Percentiles rank a stretch among this genome's conserved stretches.
Evolutionary conservation across 805 yeast species (phyloP).

Genomic region (Ogataea wickerhamii): DNA sequence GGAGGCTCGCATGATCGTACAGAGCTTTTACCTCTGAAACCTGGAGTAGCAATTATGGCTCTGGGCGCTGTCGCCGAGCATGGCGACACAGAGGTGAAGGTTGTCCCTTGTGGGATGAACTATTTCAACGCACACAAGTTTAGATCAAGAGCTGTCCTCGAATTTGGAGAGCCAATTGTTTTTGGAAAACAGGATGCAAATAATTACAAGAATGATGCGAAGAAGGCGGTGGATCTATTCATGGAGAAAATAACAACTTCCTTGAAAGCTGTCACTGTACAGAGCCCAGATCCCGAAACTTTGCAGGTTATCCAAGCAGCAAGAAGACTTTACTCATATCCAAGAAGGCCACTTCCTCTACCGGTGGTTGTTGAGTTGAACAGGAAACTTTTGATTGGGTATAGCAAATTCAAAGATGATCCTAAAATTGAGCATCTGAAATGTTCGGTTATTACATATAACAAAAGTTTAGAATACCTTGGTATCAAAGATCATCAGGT

Average conservation of each 20-base stretch:
- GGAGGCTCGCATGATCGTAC: constrained; percentile 99
- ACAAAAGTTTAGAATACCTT: constrained; percentile 56
- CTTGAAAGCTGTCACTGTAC: constrained; percentile 76
- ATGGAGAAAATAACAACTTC: constrained; percentile 65
- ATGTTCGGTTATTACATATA: constrained; percentile 64
- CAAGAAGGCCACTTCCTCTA: constrained; percentile 66
- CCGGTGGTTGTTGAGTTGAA: constrained; percentile 88
- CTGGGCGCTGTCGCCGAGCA: constrained; percentile 77
- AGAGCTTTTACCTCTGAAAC: constrained; percentile 84
- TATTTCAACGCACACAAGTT: constrained; percentile 95
- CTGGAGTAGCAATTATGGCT: constrained; percentile 98
- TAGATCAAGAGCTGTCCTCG: constrained; percentile 91
- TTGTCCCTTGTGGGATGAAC: constrained; percentile 86
- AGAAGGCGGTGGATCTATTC: constrained; percentile 66
- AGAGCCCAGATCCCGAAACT: constrained; percentile 84
- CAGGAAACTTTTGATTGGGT: constrained; percentile 79
- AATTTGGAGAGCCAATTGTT: constrained; percentile 83
- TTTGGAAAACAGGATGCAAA: constrained; percentile 58
- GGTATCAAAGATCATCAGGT: constrained; percentile 74
- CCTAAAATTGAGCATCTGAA: constrained; percentile 63
- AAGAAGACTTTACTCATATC: constrained; percentile 78
- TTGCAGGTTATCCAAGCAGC: constrained; percentile 90
- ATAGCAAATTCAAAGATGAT: constrained; percentile 66
- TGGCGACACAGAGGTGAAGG: constrained; percentile 68
- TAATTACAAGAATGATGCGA: constrained; percentile 59